Percentiles rank a stretch among this genome's conserved stretches.
These are phyloP conservation scores for Plantago lanceolata DNA, from an alignment of 305 asterid species.

Conservation along the genomic window DNA sequence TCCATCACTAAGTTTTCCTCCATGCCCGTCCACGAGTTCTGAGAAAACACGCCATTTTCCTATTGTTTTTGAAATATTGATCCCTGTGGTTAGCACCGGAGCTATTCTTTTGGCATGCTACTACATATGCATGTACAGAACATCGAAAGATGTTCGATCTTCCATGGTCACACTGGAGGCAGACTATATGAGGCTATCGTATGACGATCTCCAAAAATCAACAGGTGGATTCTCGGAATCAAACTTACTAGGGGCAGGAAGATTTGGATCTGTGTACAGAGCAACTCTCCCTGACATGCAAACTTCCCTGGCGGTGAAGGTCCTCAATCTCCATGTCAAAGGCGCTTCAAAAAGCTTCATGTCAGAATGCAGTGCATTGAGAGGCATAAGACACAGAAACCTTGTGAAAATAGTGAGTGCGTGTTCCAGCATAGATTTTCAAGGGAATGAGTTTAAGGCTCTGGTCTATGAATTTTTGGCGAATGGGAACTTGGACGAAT, in stretches of 20 bases:
- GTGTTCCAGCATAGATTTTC: conserved; percentile 14
- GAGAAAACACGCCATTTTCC: too few species aligned
- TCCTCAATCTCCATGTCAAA: conserved; percentile 10
- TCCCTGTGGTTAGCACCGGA: background rate
- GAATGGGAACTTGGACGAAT: conserved; percentile 10
- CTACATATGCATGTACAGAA: background rate
- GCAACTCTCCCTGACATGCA: conserved; percentile 6
- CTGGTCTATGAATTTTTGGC: too few species aligned
- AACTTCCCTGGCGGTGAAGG: conserved; percentile 12
- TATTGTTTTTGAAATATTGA: too few species aligned
- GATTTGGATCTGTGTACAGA: conserved; percentile 15
- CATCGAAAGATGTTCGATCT: background rate
- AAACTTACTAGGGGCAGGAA: conserved; percentile 10
- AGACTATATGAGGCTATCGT: conserved; percentile 12
- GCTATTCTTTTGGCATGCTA: conserved; percentile 9
- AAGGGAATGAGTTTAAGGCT: conserved; percentile 17
- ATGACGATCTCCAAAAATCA: conserved; percentile 8
- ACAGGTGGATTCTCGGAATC: conserved; percentile 18
- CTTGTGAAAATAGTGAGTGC: conserved; percentile 17
- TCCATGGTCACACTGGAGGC: background rate
- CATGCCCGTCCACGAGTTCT: background rate
- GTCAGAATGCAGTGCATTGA: conserved; percentile 14
- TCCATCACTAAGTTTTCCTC: too few species aligned
- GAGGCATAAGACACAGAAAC: conserved; percentile 7
- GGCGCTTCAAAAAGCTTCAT: conserved; percentile 20